phyloP scores from a whole-genome alignment of 305 asterid species.

The Andrographis paniculata region DNA sequence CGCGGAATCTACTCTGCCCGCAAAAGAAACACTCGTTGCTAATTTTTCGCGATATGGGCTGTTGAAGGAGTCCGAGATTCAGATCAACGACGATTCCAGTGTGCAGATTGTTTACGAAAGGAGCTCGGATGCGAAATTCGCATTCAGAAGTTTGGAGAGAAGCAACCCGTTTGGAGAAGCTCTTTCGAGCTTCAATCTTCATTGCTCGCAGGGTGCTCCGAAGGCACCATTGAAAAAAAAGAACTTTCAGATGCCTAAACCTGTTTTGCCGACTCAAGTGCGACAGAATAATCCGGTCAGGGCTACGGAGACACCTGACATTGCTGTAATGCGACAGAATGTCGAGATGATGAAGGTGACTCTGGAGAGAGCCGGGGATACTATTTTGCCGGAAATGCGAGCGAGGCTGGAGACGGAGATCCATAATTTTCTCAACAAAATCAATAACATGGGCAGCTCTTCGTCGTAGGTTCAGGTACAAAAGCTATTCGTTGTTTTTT shows the following conservation, averaged over 20 bases:
- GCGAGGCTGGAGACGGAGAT: constrained; percentile 66
- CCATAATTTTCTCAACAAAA: constrained; percentile 40
- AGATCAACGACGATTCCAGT: constrained; percentile 19
- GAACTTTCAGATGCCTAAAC: constrained; percentile 6
- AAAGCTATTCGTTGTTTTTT: too few relatives aligned
- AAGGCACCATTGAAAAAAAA: constrained; percentile 14
- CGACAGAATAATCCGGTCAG: constrained; percentile 7
- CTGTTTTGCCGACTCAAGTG: constrained; percentile 12
- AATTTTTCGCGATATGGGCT: constrained; percentile 49
- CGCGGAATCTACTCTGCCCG: constrained; percentile 34
- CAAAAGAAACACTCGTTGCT: constrained; percentile 33
- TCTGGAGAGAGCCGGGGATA: constrained; percentile 63
- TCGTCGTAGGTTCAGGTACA: too few relatives aligned
- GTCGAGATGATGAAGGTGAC: constrained; percentile 69
- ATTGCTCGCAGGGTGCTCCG: constrained; percentile 19
- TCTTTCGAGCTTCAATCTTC: constrained; percentile 33
- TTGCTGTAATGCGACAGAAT: constrained; percentile 35
- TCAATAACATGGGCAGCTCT: constrained; percentile 24
- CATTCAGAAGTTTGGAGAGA: constrained; percentile 45
- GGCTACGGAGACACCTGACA: constrained; percentile 10
- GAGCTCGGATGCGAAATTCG: constrained; percentile 46
- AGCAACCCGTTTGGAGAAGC: constrained; percentile 46
- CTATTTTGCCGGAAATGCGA: constrained; percentile 44
- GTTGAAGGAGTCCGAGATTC: constrained; percentile 45
- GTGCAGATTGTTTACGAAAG: constrained; percentile 39